Conservation (phyloP, 2,329 filamentous ascomycete species). For the Monilinia vaccinii-corymbosi region DNA sequence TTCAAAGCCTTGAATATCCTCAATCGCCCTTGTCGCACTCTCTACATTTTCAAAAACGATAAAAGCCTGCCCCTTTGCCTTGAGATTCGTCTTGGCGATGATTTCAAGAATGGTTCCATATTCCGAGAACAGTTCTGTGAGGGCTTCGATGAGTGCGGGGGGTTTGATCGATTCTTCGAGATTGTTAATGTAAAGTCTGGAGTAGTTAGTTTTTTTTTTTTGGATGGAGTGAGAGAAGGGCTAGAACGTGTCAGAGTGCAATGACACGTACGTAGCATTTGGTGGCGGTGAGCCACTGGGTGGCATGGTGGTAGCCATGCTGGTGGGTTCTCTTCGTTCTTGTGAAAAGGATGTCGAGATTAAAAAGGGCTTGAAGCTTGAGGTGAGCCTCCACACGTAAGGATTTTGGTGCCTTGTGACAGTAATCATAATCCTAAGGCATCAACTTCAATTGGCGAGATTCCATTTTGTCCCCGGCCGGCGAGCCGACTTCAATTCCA, state of each 20-base stretch:
- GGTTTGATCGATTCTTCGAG: slow-evolving; percentile 88
- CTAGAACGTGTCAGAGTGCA: slow-evolving; percentile 54
- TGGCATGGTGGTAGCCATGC: background rate
- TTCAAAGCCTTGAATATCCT: slow-evolving; percentile 86
- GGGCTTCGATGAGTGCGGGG: slow-evolving; percentile 62
- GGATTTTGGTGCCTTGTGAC: background rate
- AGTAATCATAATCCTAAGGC: background rate
- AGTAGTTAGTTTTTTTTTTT: background rate
- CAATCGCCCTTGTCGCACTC: slow-evolving; percentile 70
- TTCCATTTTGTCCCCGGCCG: background rate
- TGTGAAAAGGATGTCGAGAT: background rate
- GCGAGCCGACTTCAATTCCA: background rate
- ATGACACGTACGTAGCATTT: slow-evolving; percentile 65
- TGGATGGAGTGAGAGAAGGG: slow-evolving; percentile 11
- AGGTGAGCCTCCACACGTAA: background rate
- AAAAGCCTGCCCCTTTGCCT: slow-evolving; percentile 92
- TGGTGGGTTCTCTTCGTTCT: background rate
- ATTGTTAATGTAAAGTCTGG: slow-evolving; percentile 67
- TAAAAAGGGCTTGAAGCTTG: background rate
- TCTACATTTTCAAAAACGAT: slow-evolving; percentile 80
- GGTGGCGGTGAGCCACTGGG: slow-evolving; percentile 28
- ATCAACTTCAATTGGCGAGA: background rate
- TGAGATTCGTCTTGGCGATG: slow-evolving; percentile 80
- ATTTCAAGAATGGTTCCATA: slow-evolving; percentile 82
- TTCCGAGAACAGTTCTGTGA: slow-evolving; percentile 74